Evolutionary conservation across 148 eudicot species (phyloP), one percentile per base, ranked within the genome.

Genomic region (Vaccinium vitisidaea): DNA sequence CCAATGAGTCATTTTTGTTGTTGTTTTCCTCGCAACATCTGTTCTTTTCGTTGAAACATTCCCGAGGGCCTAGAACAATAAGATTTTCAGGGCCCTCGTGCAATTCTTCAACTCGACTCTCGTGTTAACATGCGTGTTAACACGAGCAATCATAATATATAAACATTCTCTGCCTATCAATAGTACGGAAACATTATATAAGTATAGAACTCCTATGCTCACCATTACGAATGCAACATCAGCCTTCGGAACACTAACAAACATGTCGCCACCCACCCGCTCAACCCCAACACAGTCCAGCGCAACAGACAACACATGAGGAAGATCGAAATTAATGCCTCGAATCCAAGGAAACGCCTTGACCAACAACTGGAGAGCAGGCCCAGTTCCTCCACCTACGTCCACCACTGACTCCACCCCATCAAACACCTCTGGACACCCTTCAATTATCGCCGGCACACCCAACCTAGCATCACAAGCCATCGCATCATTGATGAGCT

Each of bases 351-450:
- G 93, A 77, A 54, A 91, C 0, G 87, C 91, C 86, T 90, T 80
- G 3, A 92, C 91, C 69, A 92, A 80, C 80, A 85, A 36, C n/a
- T 83, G 54, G 67, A 90, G 70, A 2, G 92, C 56, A 0, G 92
- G 90, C 10, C 96, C 98, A 84, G 91, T 83, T 1, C 97, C 98
- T 10, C 98, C 98, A 0, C 97, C 95, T 0, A 95, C 98, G 79
- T 94, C 98, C 54, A 93, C 98, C 86, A 95, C 48, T 0, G 85
- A 67, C 9, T 50, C n/a, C 23, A 95, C 80, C 32, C 92, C 94
- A 2, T 86, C 52, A 13, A 95, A 92, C 77, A 89, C 82, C 49
- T 82, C 84, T 15, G 91, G 91, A 53, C 87, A 91, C 14, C 73
- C 87, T 1, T 89, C 88, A 23, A 92, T 49, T 25, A 93, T 77